These are phyloP conservation scores for Curvularia verruculosa DNA, from an alignment of 2,329 filamentous ascomycete genomes.

Conservation along the genomic window DNA sequence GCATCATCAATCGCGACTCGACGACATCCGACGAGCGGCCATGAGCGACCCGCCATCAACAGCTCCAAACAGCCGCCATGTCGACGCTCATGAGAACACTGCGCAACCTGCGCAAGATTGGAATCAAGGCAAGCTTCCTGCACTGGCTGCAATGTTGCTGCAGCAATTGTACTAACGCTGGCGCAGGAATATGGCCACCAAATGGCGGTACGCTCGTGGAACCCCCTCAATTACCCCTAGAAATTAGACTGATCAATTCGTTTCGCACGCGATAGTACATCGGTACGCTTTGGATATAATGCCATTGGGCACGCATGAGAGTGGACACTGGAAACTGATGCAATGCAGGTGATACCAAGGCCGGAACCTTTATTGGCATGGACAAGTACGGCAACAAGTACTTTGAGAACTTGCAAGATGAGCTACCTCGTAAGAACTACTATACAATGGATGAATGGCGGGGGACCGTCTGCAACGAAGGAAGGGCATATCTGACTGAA, in stretches of 20 bases:
- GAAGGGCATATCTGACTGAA: constrained; percentile 7
- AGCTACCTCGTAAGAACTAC: constrained; percentile 77
- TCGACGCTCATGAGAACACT: constrained; percentile 88
- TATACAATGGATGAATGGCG: not conserved
- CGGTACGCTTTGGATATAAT: constrained; percentile 34
- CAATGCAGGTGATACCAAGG: constrained; percentile 87
- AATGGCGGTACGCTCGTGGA: constrained; percentile 73
- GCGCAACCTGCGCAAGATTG: constrained; percentile 84
- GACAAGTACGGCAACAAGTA: constrained; percentile 97
- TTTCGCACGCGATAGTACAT: constrained; percentile 43
- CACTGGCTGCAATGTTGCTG: not conserved
- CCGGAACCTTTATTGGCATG: constrained; percentile 79
- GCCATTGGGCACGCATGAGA: not conserved
- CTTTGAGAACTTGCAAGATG: constrained; percentile 89
- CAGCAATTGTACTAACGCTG: constrained; percentile 38
- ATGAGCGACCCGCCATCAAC: constrained; percentile 17
- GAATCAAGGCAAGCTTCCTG: constrained; percentile 72
- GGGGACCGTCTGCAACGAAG: not conserved
- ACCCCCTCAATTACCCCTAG: constrained; percentile 24
- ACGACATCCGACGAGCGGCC: constrained; percentile 9
- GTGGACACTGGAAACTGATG: constrained; percentile 33
- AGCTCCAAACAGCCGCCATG: constrained; percentile 64
- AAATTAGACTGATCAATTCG: constrained; percentile 34
- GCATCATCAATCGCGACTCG: constrained; percentile 30
- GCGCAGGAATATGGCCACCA: constrained; percentile 85